Evolutionary conservation across 2,329 filamentous ascomycete species (phyloP).

Genomic region (Cordyceps fumosorosea): DNA sequence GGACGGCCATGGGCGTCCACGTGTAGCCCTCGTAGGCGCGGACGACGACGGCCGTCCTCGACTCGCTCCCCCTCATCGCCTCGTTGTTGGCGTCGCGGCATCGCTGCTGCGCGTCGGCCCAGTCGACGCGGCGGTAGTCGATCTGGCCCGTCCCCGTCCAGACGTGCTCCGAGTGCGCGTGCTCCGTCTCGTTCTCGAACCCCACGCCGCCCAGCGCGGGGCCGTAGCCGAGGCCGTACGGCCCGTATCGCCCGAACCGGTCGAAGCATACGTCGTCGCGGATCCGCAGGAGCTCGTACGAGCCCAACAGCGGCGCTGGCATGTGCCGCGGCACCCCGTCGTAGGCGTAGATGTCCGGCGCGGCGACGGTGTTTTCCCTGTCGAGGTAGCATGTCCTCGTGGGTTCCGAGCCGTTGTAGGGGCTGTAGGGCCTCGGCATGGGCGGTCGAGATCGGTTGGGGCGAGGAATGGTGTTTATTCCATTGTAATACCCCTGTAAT

Average conservation of each 20-base stretch:
- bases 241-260: conserved; percentile 74
- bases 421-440: conserved; percentile 48
- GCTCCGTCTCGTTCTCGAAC: conserved; percentile 64
- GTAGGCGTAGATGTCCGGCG: conserved; percentile 61
- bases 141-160: conserved; percentile 50
- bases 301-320: conserved; percentile 71
- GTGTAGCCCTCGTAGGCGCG: conserved; percentile 74
- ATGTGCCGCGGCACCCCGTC: conserved; percentile 66
- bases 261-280: conserved; percentile 81
- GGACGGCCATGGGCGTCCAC: conserved; percentile 69
- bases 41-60: conserved; percentile 70
- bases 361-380: conserved; percentile 46
- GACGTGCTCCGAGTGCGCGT: conserved; percentile 55
- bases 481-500: conserved; percentile 73
- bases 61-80: conserved; percentile 37
- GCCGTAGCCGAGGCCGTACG: conserved; percentile 78
- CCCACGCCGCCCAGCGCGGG: conserved; percentile 64
- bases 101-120: conserved; percentile 46
- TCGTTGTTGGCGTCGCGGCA: conserved; percentile 55
- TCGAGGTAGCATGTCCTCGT: conserved; percentile 60
- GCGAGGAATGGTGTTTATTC: conserved; percentile 61
- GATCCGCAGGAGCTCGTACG: conserved; percentile 66
- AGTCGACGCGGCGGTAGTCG: conserved; percentile 49
- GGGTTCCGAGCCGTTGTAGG: conserved; percentile 56
- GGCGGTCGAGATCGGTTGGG: neutral